Percentiles rank a stretch among this genome's conserved stretches.
These are phyloP conservation scores for Nasturtium officinale DNA, from an alignment of 345 rosid species.

Conservation along the genomic window DNA sequence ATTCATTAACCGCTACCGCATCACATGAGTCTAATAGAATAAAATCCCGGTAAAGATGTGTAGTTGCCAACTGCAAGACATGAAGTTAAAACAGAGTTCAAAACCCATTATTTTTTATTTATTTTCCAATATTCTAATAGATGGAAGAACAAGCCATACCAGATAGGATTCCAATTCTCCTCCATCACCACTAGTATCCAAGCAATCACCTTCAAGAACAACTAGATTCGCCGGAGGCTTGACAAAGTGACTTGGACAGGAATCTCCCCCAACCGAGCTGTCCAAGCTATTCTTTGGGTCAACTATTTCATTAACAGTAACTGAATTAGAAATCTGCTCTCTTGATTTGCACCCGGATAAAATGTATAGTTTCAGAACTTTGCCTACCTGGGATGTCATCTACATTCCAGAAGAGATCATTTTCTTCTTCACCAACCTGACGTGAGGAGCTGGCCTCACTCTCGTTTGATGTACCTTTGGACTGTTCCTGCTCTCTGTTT, in stretches of 20 bases:
- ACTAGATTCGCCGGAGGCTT: constrained; percentile 94
- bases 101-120: constrained; percentile 4
- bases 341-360: constrained; percentile 9
- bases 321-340: constrained; percentile 1
- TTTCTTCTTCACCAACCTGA: constrained; percentile 57
- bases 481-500: constrained; percentile 69
- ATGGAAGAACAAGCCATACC: constrained; percentile 53
- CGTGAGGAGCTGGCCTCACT: constrained; percentile 48
- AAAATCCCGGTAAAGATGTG: constrained; percentile 80
- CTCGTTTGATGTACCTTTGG: constrained; percentile 49
- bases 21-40: constrained; percentile 85
- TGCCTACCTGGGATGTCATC: constrained; percentile 76
- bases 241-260: constrained; percentile 60
- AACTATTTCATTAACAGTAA: constrained; percentile 50
- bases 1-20: constrained; percentile 60
- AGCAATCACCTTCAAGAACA: constrained; percentile 93
- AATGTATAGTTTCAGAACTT: constrained; percentile 9
- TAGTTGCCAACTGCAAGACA: constrained; percentile 78
- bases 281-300: constrained; percentile 79
- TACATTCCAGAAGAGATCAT: constrained; percentile 72
- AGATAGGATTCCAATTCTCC: constrained; percentile 92
- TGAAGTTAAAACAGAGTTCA: constrained; percentile 27
- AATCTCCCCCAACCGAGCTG: constrained; percentile 57
- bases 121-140: constrained; percentile 25
- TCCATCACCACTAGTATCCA: constrained; percentile 71